A percentile compares a stretch with the other conserved stretches of the same genome.
Conservation (phyloP, 2,329 filamentous ascomycete genomes). For the Tolypocladium tropicale region DNA sequence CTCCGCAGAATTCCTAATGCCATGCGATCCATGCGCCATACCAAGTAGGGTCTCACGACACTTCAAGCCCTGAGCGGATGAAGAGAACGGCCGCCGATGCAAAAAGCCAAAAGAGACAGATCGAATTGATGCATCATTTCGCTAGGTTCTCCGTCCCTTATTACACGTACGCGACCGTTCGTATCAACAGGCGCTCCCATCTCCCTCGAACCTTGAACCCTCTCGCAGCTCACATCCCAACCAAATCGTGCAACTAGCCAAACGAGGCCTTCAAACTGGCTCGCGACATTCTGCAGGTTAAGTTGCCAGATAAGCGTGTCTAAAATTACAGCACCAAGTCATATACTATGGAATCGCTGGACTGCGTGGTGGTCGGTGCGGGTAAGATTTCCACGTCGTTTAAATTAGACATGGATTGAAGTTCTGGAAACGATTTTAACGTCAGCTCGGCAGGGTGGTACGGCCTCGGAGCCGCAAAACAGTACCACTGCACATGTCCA, state of each 20-base stretch:
- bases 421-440: not conserved
- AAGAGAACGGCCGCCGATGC: too few relatives aligned
- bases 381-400: conserved; percentile 25
- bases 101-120: too few relatives aligned
- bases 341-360: conserved; percentile 28
- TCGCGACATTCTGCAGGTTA: not conserved
- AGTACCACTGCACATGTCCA: conserved; percentile 49
- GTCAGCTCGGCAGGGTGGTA: conserved; percentile 19
- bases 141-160: not conserved
- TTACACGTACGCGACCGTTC: not conserved
- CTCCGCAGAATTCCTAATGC: too few relatives aligned
- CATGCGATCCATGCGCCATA: too few relatives aligned
- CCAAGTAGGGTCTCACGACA: too few relatives aligned
- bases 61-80: too few relatives aligned
- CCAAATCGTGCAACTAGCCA: not conserved
- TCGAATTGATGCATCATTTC: too few relatives aligned
- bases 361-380: conserved; percentile 40
- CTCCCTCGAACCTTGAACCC: not conserved
- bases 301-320: not conserved
- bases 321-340: not conserved
- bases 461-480: conserved; percentile 52
- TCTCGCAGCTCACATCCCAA: not conserved
- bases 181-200: not conserved
- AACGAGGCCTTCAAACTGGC: not conserved
- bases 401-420: not conserved